Evolutionary conservation across 768 basidiomycete genomes (phyloP).

Genomic region (Russula sp.): DNA sequence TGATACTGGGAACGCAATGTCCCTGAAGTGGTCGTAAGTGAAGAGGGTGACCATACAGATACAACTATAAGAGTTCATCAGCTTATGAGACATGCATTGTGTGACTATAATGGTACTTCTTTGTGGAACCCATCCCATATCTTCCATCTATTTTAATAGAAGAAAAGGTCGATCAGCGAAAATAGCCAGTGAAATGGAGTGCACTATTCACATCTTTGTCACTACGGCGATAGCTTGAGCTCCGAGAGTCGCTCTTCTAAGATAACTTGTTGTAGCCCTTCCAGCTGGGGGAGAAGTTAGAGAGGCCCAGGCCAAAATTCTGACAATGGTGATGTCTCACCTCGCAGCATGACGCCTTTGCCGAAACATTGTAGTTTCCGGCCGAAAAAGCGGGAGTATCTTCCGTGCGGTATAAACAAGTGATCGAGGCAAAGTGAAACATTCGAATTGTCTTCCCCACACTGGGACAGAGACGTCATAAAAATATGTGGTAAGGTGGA

Average conservation of each 20-base stretch:
- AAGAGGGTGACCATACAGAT: slow-evolving; percentile 46
- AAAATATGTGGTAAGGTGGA: slow-evolving; percentile 5
- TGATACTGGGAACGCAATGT: slow-evolving; percentile 50
- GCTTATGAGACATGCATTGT: not conserved
- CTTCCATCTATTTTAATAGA: slow-evolving; percentile 18
- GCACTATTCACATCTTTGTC: slow-evolving; percentile 15
- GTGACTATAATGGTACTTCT: slow-evolving; percentile 10
- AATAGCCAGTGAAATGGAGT: not conserved
- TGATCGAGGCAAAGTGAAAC: slow-evolving; percentile 19
- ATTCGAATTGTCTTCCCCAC: slow-evolving; percentile 4
- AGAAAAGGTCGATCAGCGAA: not conserved
- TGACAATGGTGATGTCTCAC: not conserved
- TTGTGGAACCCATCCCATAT: slow-evolving; percentile 28
- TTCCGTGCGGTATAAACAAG: slow-evolving; percentile 15
- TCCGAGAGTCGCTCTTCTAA: slow-evolving; percentile 22
- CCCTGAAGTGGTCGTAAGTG: slow-evolving; percentile 55
- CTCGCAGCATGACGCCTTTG: slow-evolving; percentile 25
- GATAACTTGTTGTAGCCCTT: slow-evolving; percentile 26
- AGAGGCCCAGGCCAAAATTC: not conserved
- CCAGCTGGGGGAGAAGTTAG: slow-evolving; percentile 11
- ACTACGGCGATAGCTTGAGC: slow-evolving; percentile 18
- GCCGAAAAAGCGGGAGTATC: slow-evolving; percentile 9
- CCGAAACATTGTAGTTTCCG: slow-evolving; percentile 20
- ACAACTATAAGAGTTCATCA: slow-evolving; percentile 42
- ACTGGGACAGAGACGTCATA: slow-evolving; percentile 2